phyloP scores from a whole-genome alignment of 1,284 basidiomycete genomes.

The Cryptococcus deneoformans region DNA sequence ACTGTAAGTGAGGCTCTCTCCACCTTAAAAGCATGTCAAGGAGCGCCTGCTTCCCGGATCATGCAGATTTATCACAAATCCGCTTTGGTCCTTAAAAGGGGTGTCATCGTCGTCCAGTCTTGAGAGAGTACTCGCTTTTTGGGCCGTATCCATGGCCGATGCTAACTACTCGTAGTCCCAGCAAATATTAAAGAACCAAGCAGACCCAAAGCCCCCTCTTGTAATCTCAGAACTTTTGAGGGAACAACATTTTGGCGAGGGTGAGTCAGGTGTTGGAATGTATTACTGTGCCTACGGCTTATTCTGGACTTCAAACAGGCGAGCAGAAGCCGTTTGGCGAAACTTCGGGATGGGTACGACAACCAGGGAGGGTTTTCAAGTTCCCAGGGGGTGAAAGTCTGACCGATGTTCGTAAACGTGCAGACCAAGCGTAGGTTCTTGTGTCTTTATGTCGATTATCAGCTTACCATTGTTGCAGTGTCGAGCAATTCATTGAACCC shows the following conservation, averaged over 20 bases:
- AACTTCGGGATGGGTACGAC: slow-evolving; percentile 32
- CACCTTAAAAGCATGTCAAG: slow-evolving; percentile 40
- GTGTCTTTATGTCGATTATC: background rate
- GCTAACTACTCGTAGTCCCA: slow-evolving; percentile 43
- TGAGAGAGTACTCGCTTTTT: too few species aligned
- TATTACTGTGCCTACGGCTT: background rate
- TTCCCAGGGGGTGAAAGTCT: slow-evolving; percentile 45
- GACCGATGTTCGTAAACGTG: slow-evolving; percentile 45
- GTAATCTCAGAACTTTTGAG: slow-evolving; percentile 36
- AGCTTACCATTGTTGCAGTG: background rate
- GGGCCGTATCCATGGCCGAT: background rate
- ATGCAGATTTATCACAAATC: too few species aligned
- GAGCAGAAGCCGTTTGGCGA: slow-evolving; percentile 42
- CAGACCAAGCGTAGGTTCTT: slow-evolving; percentile 43
- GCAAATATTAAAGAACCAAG: slow-evolving; percentile 43
- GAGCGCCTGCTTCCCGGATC: too few species aligned
- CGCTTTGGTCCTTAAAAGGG: too few species aligned
- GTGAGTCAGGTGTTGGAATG: slow-evolving; percentile 15
- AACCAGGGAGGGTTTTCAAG: slow-evolving; percentile 36
- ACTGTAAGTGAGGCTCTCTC: slow-evolving; percentile 34
- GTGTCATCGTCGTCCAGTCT: too few species aligned
- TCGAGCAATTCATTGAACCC: slow-evolving; percentile 39
- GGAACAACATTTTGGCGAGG: slow-evolving; percentile 49
- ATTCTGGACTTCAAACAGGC: background rate
- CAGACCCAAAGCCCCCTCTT: slow-evolving; percentile 34